Evolutionary conservation across 768 basidiomycete genomes (phyloP).

Genomic region (Tylopilus balloui): DNA sequence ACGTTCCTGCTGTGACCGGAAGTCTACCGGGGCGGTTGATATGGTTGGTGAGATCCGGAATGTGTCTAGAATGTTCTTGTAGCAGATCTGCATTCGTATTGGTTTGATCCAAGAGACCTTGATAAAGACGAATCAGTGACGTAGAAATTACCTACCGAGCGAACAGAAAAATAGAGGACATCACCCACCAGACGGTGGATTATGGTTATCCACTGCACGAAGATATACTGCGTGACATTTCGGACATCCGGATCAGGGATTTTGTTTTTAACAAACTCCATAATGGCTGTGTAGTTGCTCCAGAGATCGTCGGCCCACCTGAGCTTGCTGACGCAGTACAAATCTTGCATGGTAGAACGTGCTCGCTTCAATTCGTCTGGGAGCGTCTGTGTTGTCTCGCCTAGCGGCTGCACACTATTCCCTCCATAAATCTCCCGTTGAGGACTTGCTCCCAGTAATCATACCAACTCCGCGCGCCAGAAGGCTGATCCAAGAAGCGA

Average conservation of each 20-base stretch:
- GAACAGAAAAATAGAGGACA: not conserved
- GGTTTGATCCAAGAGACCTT: not conserved
- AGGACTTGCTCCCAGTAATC: not conserved
- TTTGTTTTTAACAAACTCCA: not conserved
- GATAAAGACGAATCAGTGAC: no score
- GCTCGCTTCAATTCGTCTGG: not conserved
- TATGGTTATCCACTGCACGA: not conserved
- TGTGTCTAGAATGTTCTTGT: not conserved
- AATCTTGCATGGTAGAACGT: not conserved
- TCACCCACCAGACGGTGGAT: not conserved
- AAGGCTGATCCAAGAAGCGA: not conserved
- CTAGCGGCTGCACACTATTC: not conserved
- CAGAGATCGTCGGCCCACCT: not conserved
- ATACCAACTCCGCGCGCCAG: not conserved
- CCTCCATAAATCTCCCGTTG: not conserved
- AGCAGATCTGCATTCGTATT: not conserved
- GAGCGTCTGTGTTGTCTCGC: not conserved
- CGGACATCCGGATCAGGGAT: not conserved
- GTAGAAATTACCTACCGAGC: not conserved
- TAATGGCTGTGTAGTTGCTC: not conserved
- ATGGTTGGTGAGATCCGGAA: not conserved
- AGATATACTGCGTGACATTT: not conserved
- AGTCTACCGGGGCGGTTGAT: not conserved
- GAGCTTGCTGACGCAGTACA: not conserved
- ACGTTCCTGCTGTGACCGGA: not conserved